phyloP scores from a whole-genome alignment of 805 yeast species.

The Cyberlindnera suaveolens region DNA sequence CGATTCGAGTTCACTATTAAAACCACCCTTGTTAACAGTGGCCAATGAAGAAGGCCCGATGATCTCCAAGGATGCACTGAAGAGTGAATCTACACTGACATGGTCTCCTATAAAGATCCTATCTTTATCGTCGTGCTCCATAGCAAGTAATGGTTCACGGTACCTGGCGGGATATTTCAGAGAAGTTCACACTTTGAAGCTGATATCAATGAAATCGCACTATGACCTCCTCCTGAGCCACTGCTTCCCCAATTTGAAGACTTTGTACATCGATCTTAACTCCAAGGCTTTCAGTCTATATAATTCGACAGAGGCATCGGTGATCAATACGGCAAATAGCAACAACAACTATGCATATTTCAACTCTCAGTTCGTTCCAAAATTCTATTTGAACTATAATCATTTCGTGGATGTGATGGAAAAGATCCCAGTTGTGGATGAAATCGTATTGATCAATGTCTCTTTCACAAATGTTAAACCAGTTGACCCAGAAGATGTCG shows the following conservation, averaged over 20 bases:
- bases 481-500: slow-evolving; percentile 20
- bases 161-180: slow-evolving; percentile 34
- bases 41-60: slow-evolving; percentile 21
- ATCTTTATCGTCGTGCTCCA: slow-evolving; percentile 28
- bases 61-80: slow-evolving; percentile 14
- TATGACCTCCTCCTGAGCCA: slow-evolving; percentile 45
- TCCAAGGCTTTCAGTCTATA: slow-evolving; percentile 36
- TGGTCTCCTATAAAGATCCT: slow-evolving; percentile 32
- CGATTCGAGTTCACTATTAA: slow-evolving; percentile 34
- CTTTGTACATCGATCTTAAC: slow-evolving; percentile 40
- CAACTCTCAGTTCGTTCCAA: slow-evolving; percentile 24
- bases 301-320: slow-evolving; percentile 11
- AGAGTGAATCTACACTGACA: slow-evolving; percentile 6
- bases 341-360: slow-evolving; percentile 24
- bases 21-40: slow-evolving; percentile 23
- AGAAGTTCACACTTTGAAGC: slow-evolving; percentile 31
- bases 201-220: slow-evolving; percentile 34
- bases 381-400: slow-evolving; percentile 20
- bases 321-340: slow-evolving; percentile 15
- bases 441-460: slow-evolving; percentile 17
- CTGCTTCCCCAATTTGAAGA: slow-evolving; percentile 33
- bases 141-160: slow-evolving; percentile 32
- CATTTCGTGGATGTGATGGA: slow-evolving; percentile 17
- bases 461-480: slow-evolving; percentile 23
- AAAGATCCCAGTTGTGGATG: slow-evolving; percentile 14